Evolutionary conservation across 768 basidiomycete species (phyloP).

Genomic region (Phaeotremella fagi): DNA sequence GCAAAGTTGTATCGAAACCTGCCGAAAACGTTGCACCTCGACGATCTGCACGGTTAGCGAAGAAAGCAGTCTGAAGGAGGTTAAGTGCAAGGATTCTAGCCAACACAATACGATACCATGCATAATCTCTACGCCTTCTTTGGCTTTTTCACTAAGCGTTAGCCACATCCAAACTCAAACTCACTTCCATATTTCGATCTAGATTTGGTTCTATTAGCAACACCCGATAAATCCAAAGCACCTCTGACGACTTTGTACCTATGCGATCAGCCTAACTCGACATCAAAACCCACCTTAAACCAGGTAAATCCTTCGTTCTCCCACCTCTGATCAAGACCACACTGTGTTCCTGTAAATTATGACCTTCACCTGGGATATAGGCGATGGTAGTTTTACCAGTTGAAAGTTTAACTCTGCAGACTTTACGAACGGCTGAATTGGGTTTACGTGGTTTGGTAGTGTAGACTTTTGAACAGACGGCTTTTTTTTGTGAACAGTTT

Average conservation of each 20-base stretch:
- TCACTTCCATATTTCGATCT: slow-evolving; percentile 90
- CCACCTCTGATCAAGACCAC: slow-evolving; percentile 94
- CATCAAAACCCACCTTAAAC: slow-evolving; percentile 67
- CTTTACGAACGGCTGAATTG: slow-evolving; percentile 96
- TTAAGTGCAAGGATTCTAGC: too few species aligned
- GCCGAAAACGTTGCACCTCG: too few species aligned
- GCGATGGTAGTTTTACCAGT: slow-evolving; percentile 85
- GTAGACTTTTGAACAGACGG: slow-evolving; percentile 69
- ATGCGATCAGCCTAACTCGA: neutral
- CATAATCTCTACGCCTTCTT: slow-evolving; percentile 54
- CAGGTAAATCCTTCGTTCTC: slow-evolving; percentile 93
- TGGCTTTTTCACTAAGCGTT: slow-evolving; percentile 68
- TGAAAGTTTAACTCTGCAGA: slow-evolving; percentile 84
- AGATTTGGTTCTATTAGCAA: slow-evolving; percentile 71
- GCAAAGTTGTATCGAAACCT: too few species aligned
- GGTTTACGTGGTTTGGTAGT: slow-evolving; percentile 92
- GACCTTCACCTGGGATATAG: slow-evolving; percentile 95
- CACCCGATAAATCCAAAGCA: slow-evolving; percentile 82
- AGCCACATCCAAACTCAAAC: neutral
- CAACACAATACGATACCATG: too few species aligned
- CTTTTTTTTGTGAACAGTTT: slow-evolving; percentile 78
- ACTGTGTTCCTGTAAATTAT: slow-evolving; percentile 95
- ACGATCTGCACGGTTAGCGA: too few species aligned
- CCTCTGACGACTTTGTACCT: slow-evolving; percentile 96
- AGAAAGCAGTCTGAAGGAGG: too few species aligned